Percentiles rank a stretch among this genome's conserved stretches.
Conservation (phyloP, 2,329 filamentous ascomycete species). For the Sclerotinia subarctica region DNA sequence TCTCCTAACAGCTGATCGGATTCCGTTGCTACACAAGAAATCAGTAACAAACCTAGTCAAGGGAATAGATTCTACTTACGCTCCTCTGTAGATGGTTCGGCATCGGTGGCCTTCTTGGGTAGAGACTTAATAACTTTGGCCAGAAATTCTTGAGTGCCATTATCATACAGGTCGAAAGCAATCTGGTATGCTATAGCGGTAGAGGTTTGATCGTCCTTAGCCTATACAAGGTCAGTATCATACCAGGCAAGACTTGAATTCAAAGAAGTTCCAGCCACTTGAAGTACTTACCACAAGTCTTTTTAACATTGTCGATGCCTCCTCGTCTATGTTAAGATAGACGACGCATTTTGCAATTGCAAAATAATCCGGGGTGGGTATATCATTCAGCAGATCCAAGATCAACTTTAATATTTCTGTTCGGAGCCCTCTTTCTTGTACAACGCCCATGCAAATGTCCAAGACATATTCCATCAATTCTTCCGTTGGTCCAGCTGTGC, state of each 20-base stretch:
- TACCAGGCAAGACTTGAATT: neutral
- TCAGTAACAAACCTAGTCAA: neutral
- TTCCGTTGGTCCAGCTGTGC: slow-evolving; percentile 64
- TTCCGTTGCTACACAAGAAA: slow-evolving; percentile 33
- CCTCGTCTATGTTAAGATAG: slow-evolving; percentile 86
- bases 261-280: neutral
- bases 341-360: slow-evolving; percentile 97
- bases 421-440: slow-evolving; percentile 86
- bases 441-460: slow-evolving; percentile 95
- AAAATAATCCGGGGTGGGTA: slow-evolving; percentile 92
- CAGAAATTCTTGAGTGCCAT: slow-evolving; percentile 95
- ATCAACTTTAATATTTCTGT: slow-evolving; percentile 84
- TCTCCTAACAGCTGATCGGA: slow-evolving; percentile 57
- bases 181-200: slow-evolving; percentile 93
- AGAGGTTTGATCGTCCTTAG: slow-evolving; percentile 73
- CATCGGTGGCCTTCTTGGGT: slow-evolving; percentile 51
- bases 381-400: slow-evolving; percentile 90
- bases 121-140: slow-evolving; percentile 82
- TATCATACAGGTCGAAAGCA: slow-evolving; percentile 96
- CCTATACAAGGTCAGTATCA: slow-evolving; percentile 17
- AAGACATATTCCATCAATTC: slow-evolving; percentile 96
- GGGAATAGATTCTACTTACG: slow-evolving; percentile 32
- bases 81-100: slow-evolving; percentile 41
- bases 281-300: slow-evolving; percentile 59
- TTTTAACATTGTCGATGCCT: slow-evolving; percentile 82